These are phyloP conservation scores for Phytophthora meadii DNA, from an alignment of 352 stramenopile species.

Conservation along the genomic window DNA sequence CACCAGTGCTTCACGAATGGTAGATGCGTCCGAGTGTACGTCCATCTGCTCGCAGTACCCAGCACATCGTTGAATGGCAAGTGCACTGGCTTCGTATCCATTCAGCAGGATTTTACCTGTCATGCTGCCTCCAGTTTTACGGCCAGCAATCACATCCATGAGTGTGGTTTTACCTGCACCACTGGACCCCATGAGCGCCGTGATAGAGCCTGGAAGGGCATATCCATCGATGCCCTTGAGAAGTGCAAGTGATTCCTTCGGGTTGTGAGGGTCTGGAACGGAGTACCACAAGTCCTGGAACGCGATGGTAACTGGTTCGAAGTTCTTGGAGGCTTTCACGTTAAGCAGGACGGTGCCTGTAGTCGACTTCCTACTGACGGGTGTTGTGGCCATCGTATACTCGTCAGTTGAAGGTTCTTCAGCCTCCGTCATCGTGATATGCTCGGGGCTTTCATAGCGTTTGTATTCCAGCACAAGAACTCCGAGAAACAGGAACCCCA, in stretches of 20 bases:
- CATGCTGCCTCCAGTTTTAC: slow-evolving; percentile 67
- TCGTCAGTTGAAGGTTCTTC: slow-evolving; percentile 9
- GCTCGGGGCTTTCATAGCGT: slow-evolving; percentile 34
- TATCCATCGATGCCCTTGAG: slow-evolving; percentile 60
- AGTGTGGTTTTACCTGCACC: slow-evolving; percentile 89
- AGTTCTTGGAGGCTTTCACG: slow-evolving; percentile 29
- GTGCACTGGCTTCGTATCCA: slow-evolving; percentile 40
- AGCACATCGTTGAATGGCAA: slow-evolving; percentile 48
- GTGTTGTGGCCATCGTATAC: slow-evolving; percentile 24
- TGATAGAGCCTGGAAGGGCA: slow-evolving; percentile 67
- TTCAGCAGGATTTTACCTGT: slow-evolving; percentile 61
- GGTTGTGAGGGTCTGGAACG: slow-evolving; percentile 39
- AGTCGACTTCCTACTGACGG: not conserved
- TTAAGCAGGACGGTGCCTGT: slow-evolving; percentile 14
- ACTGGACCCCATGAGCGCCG: slow-evolving; percentile 85
- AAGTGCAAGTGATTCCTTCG: slow-evolving; percentile 63
- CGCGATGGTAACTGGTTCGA: slow-evolving; percentile 40
- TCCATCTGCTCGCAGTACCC: slow-evolving; percentile 86
- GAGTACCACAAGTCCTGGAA: slow-evolving; percentile 55
- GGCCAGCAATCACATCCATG: slow-evolving; percentile 92
- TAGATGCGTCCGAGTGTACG: slow-evolving; percentile 82
- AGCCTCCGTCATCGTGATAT: slow-evolving; percentile 31
- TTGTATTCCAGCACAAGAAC: slow-evolving; percentile 35
- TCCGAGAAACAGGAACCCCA: too few species aligned
- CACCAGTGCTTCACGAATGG: slow-evolving; percentile 83